Percentiles rank a stretch among this genome's conserved stretches.
Conservation (phyloP, 768 basidiomycete species). For the Neoboletus magnificus region DNA sequence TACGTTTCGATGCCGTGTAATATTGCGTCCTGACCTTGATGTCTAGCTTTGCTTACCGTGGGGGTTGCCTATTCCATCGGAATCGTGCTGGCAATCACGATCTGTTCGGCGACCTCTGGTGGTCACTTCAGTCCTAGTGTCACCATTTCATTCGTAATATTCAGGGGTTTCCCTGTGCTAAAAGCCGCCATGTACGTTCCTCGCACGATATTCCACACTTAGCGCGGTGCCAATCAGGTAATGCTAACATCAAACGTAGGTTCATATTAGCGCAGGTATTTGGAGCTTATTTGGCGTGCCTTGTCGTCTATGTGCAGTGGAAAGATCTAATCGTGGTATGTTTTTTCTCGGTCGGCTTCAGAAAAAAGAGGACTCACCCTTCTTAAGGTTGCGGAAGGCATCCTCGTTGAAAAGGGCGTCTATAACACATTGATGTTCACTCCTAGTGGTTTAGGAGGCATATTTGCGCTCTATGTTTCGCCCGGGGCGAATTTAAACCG, state of each 20-base stretch:
- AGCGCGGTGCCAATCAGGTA: neutral
- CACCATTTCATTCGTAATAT: conserved; percentile 49
- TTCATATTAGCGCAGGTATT: conserved; percentile 66
- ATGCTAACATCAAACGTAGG: conserved; percentile 34
- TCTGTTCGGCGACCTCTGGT: conserved; percentile 53
- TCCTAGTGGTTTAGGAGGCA: conserved; percentile 34
- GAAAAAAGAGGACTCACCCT: neutral
- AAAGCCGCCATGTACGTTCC: conserved; percentile 50
- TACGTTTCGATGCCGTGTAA: neutral
- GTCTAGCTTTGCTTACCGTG: conserved; percentile 50
- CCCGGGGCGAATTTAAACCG: conserved; percentile 31
- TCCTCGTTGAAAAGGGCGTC: conserved; percentile 25
- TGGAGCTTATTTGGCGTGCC: conserved; percentile 61
- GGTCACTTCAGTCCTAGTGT: conserved; percentile 68
- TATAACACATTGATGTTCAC: conserved; percentile 36
- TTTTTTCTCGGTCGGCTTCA: conserved; percentile 42
- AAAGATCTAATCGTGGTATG: conserved; percentile 46
- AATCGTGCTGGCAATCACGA: conserved; percentile 53
- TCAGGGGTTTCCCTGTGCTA: conserved; percentile 50
- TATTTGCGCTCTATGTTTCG: conserved; percentile 37
- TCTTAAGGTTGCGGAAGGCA: conserved; percentile 27
- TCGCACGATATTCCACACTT: conserved; percentile 6
- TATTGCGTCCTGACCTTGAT: neutral
- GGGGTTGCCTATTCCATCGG: conserved; percentile 59
- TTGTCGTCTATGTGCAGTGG: conserved; percentile 63